These are phyloP conservation scores for Chaetomiaceae sp. DNA, from an alignment of 2,329 filamentous ascomycete genomes.

Conservation along the genomic window DNA sequence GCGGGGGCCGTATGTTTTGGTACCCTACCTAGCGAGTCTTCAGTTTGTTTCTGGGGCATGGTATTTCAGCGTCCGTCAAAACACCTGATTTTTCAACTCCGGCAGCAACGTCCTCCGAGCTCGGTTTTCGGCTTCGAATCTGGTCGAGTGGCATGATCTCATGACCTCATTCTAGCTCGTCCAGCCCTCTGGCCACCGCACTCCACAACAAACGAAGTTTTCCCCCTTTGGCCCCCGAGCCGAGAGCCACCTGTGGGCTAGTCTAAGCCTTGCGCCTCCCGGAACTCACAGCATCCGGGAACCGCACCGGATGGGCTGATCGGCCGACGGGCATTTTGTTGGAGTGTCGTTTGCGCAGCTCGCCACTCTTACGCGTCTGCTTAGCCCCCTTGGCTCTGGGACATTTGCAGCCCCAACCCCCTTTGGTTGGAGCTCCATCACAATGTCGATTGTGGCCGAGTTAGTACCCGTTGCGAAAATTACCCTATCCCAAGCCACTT, in stretches of 20 bases:
- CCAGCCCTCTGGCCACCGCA: constrained; percentile 13
- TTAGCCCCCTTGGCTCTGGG: constrained; percentile 11
- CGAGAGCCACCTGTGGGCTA: constrained; percentile 4
- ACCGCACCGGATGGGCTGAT: constrained; percentile 23
- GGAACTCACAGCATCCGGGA: constrained; percentile 21
- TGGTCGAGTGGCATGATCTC: constrained; percentile 14
- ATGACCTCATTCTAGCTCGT: neutral
- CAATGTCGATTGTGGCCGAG: constrained; percentile 43
- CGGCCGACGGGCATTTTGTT: neutral
- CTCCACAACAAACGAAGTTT: constrained; percentile 10
- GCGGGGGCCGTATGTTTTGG: no score
- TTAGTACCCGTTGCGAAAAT: constrained; percentile 29
- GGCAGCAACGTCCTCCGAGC: neutral
- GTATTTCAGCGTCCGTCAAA: neutral
- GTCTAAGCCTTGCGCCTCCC: constrained; percentile 11
- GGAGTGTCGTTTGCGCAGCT: constrained; percentile 12
- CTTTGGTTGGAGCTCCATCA: constrained; percentile 16
- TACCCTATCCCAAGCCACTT: neutral
- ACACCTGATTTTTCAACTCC: no score
- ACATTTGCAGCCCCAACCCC: no score
- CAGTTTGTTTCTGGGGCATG: no score
- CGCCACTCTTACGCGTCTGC: constrained; percentile 23
- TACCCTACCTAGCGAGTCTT: no score
- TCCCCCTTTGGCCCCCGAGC: constrained; percentile 12
- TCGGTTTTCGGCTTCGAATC: neutral